These are phyloP conservation scores for Aspergillus ostianus DNA, from an alignment of 495 filamentous ascomycete genomes.

Conservation along the genomic window DNA sequence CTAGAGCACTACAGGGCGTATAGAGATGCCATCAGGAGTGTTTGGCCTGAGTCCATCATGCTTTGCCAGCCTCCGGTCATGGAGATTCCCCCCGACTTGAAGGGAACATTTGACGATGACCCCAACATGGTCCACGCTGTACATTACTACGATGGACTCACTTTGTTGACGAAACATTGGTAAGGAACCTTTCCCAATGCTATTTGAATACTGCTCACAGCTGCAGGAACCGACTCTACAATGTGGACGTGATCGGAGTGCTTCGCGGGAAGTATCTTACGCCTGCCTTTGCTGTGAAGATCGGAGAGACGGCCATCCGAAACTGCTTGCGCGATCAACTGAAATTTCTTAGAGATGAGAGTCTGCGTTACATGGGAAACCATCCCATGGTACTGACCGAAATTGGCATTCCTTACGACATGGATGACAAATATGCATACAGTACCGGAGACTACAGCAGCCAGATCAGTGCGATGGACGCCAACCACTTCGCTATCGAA, in stretches of 20 bases:
- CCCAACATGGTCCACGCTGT: slow-evolving; percentile 87
- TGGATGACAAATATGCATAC: slow-evolving; percentile 95
- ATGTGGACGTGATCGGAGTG: slow-evolving; percentile 91
- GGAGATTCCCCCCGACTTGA: slow-evolving; percentile 85
- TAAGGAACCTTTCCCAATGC: slow-evolving; percentile 22
- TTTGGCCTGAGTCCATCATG: slow-evolving; percentile 80
- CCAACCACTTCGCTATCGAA: slow-evolving; percentile 91
- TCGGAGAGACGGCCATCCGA: slow-evolving; percentile 92
- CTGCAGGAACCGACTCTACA: slow-evolving; percentile 82
- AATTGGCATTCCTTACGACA: slow-evolving; percentile 97
- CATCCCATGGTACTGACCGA: slow-evolving; percentile 92
- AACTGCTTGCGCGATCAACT: slow-evolving; percentile 93
- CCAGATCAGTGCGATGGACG: slow-evolving; percentile 92
- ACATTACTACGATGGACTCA: slow-evolving; percentile 96
- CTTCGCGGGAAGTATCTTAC: slow-evolving; percentile 83
- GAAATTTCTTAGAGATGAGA: slow-evolving; percentile 82
- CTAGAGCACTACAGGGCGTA: slow-evolving; percentile 81
- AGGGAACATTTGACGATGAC: slow-evolving; percentile 85
- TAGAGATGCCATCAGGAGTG: slow-evolving; percentile 64
- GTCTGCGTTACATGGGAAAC: slow-evolving; percentile 82
- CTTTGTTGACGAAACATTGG: slow-evolving; percentile 97
- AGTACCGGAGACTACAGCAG: slow-evolving; percentile 95
- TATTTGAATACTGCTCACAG: slow-evolving; percentile 10
- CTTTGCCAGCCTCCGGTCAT: slow-evolving; percentile 90
- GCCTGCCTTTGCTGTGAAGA: slow-evolving; percentile 85